A percentile compares a stretch with the other conserved stretches of the same genome.
Conservation (phyloP, 768 basidiomycete genomes). For the Butyriboletus loyo region DNA sequence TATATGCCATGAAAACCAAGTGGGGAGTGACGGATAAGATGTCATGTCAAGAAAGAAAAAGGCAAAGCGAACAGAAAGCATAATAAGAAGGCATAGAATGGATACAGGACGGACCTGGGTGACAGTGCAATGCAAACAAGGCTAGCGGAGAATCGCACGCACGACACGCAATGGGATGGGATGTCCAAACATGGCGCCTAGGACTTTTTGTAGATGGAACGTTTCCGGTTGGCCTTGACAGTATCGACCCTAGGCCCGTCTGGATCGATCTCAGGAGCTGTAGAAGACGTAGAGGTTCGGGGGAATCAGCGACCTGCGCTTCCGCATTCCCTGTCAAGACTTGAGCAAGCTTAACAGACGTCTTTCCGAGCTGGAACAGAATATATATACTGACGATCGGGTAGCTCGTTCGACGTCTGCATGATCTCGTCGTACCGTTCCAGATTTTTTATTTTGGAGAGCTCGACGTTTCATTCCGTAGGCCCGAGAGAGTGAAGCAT, state of each 20-base stretch:
- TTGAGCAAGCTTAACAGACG: too few relatives aligned
- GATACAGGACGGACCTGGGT: constrained; percentile 5
- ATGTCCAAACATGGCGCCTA: constrained; percentile 14
- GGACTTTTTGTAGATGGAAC: constrained; percentile 25
- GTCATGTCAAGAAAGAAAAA: constrained; percentile 5
- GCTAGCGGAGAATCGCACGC: constrained; percentile 8
- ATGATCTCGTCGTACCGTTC: too few relatives aligned
- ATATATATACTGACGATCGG: too few relatives aligned
- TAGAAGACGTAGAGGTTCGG: constrained; percentile 26
- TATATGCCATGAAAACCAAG: constrained; percentile 20
- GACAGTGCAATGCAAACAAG: not conserved
- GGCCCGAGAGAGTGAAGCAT: too few relatives aligned
- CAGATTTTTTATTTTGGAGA: too few relatives aligned
- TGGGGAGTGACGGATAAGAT: constrained; percentile 30
- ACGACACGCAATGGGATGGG: constrained; percentile 4
- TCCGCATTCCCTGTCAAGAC: constrained; percentile 66
- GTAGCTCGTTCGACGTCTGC: too few relatives aligned
- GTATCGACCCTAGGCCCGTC: constrained; percentile 23
- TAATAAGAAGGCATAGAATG: constrained; percentile 20
- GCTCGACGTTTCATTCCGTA: too few relatives aligned
- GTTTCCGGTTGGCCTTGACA: constrained; percentile 27
- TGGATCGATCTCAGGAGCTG: constrained; percentile 22
- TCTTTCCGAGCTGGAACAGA: too few relatives aligned
- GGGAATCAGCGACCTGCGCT: constrained; percentile 37
- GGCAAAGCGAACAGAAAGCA: constrained; percentile 25